Conservation (phyloP, 1,284 basidiomycete species). For the Macrocystidia cucumis region DNA sequence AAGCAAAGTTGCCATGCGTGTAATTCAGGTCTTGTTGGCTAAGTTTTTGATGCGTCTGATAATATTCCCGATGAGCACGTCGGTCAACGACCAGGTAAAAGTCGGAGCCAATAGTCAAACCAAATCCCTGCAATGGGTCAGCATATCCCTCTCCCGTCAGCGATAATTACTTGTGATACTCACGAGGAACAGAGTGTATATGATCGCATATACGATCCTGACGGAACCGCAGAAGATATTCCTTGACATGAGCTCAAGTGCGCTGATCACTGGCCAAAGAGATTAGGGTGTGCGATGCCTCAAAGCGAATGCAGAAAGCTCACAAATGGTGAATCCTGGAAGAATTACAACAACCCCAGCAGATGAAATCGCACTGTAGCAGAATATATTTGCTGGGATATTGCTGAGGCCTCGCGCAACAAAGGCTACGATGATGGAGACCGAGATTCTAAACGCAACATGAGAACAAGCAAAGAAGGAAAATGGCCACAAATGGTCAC, state of each 20-base stretch:
- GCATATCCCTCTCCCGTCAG: conserved; percentile 3
- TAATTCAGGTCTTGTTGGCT: conserved; percentile 36
- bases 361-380: conserved; percentile 79
- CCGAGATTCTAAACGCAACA: conserved; percentile 53
- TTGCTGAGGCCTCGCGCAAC: conserved; percentile 68
- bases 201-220: conserved; percentile 82
- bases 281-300: not conserved
- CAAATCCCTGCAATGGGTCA: conserved; percentile 57
- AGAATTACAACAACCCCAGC: conserved; percentile 76
- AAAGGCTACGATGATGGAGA: conserved; percentile 79
- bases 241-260: conserved; percentile 77
- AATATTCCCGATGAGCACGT: conserved; percentile 45
- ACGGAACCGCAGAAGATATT: conserved; percentile 85
- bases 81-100: conserved; percentile 73
- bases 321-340: conserved; percentile 73
- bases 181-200: conserved; percentile 80
- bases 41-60: conserved; percentile 33
- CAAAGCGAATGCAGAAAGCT: conserved; percentile 19
- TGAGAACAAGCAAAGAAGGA: conserved; percentile 1
- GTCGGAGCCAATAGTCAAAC: conserved; percentile 81
- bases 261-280: conserved; percentile 61
- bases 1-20: conserved; percentile 55
- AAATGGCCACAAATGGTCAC: conserved; percentile 20
- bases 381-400: conserved; percentile 63
- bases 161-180: conserved; percentile 9